Evolutionary conservation across 1,284 basidiomycete genomes (phyloP), one percentile per base, ranked within the genome.

Genomic region (Pseudozyma sp.): DNA sequence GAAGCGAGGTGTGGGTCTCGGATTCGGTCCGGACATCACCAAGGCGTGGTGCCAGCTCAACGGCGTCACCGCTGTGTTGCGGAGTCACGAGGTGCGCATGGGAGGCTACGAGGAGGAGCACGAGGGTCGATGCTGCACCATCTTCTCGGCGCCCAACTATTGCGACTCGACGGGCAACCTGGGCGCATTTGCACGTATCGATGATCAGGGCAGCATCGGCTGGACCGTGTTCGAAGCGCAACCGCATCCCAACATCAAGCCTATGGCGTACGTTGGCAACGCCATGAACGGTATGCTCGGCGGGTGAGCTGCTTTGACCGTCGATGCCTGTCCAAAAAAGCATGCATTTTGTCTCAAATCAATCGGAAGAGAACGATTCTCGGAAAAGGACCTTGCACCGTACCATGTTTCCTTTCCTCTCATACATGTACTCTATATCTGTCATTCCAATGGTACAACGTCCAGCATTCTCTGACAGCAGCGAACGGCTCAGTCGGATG

Each of bases 31-130:
- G 1, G 80, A 81, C 51, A 79, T 84, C 48, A 82, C 80, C 37
- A 78, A 75, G 24, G 87, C 89, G 57, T 97, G 94, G 94, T 97
- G 94, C 84, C 89, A 91, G 64, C 87, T 91, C 37, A 97, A 97
- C 84, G 89, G 90, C 43, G 88, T 97, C 49, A 92, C 93, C 33
- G 93, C 93, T 5, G 89, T 99, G 54, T 91, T 99, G 78, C 91
- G 97, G 55, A 94, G 93, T 77, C 97, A 99, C 85, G 97, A 99
- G 89, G 96, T 99, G 46, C 90, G 97, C 61, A 93, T 96, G 88
- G 87, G 86, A 13, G 88, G 94, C 19, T 96, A 94, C 85, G 90
- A 92, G 67, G 88, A 95, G 58, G 94, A 96, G 83, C 94, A 96
- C 81, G 89, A 92, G 60, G 94, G 94, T 1, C 87, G 94, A 39